Conservation (phyloP, 1,139 yeast species). For the Suhomyces chickasaworum region DNA sequence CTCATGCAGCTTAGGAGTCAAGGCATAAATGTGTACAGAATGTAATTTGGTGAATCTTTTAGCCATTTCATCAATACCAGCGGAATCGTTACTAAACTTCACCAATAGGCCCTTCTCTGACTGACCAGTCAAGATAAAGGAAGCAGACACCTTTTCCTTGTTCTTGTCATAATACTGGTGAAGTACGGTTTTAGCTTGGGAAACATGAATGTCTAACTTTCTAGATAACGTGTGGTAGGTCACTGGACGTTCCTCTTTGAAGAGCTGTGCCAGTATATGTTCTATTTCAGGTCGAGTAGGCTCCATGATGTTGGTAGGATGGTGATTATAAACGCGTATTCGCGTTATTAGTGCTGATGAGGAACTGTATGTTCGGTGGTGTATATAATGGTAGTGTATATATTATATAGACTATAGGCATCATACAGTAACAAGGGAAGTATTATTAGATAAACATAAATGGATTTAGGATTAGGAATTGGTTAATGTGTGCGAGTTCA, state of each 20-base stretch:
- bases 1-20: slow-evolving; percentile 23
- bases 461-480: too few relatives aligned
- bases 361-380: background rate
- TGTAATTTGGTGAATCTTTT: slow-evolving; percentile 24
- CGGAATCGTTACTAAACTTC: slow-evolving; percentile 24
- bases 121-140: slow-evolving; percentile 38
- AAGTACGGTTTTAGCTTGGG: slow-evolving; percentile 33
- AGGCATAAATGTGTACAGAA: slow-evolving; percentile 37
- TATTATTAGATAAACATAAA: too few relatives aligned
- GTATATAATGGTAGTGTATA: too few relatives aligned
- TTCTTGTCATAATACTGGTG: slow-evolving; percentile 37
- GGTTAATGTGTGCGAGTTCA: too few relatives aligned
- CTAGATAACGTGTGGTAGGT: slow-evolving; percentile 36
- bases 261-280: slow-evolving; percentile 30
- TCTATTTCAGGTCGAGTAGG: slow-evolving; percentile 32
- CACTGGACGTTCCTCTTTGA: slow-evolving; percentile 29
- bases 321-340: background rate
- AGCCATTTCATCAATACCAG: slow-evolving; percentile 19
- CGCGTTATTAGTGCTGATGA: background rate
- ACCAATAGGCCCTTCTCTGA: slow-evolving; percentile 20
- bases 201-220: slow-evolving; percentile 29
- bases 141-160: slow-evolving; percentile 33
- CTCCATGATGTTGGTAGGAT: slow-evolving; percentile 37
- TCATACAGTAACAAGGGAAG: too few relatives aligned
- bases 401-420: too few relatives aligned